Evolutionary conservation across 768 basidiomycete genomes (phyloP), one percentile per base, ranked within the genome.

Genomic region (Heimioporus sp.): DNA sequence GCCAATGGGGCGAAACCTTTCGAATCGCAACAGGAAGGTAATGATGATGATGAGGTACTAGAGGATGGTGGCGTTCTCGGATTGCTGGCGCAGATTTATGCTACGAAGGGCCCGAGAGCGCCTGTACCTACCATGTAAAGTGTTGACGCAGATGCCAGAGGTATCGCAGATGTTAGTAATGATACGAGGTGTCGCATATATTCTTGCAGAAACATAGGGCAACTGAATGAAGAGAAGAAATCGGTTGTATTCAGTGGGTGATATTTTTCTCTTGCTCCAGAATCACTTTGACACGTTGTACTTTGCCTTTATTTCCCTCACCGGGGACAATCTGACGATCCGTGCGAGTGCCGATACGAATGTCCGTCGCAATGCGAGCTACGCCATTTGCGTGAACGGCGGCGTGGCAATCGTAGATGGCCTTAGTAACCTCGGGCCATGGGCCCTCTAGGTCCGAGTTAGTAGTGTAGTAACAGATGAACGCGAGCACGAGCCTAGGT

Each of bases 271-370:
- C 63, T 58, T 68, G 74, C 9, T 76, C 74, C 21, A 98, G 69
- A 38, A 97, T 90, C 43, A 86, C 86, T 58, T 89, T 77, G 9
- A 98, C 93, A 24, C 93, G 80, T 46, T 76, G 75, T 15, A 97
- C 80, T 65, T 98, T 98, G 48, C 72, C 74, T 19, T 82, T 82
- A 58, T 97, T 97, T 8, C 87, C 92, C 40, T 80, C 74, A 6
- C 86, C 87, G 1, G 78, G 76, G 5, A 71, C 68, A 16, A 86
- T 77, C 36, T 79, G 73, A 53, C 85, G 80, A 69, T 95, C 83
- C 20, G 80, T 78, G 42, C 95, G 83, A 1, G 96, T 98, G 39
- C 96, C 96, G 48, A 98, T 95, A 24, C 96, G 86, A 53, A 98
- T 89, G 71, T 98, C 95, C 12, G 95, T 96, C 11, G 90, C 90